Evolutionary conservation across 1,139 yeast species (phyloP).

Genomic region (Pichia terricola): DNA sequence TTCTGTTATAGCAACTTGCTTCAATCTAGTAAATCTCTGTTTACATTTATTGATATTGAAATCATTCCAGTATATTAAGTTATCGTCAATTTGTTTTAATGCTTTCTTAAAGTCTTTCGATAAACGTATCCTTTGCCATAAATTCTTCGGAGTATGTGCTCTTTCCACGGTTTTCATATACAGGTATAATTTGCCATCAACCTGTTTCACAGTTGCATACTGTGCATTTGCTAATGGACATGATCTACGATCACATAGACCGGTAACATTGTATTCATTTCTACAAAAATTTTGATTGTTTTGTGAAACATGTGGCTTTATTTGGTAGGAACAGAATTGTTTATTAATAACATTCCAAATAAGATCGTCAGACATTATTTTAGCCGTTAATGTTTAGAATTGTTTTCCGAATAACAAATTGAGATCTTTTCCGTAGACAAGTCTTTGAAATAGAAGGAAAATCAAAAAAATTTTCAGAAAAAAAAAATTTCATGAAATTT

Average conservation of each 20-base stretch:
- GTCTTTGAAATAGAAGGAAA: too few species aligned
- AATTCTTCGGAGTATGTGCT: conserved; percentile 84
- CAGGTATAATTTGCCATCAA: conserved; percentile 79
- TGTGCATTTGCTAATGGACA: conserved; percentile 95
- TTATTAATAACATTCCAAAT: conserved; percentile 56
- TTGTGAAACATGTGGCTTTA: conserved; percentile 34
- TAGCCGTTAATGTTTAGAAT: too few species aligned
- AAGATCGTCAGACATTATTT: conserved; percentile 21
- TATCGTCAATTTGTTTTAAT: conserved; percentile 76
- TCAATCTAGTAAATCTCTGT: conserved; percentile 86
- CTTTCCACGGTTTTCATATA: conserved; percentile 98
- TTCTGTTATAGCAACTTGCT: conserved; percentile 95
- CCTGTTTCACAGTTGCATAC: conserved; percentile 86
- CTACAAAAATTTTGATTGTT: conserved; percentile 50
- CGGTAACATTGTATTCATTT: conserved; percentile 58
- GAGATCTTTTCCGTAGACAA: too few species aligned
- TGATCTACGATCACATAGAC: conserved; percentile 84
- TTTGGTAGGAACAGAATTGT: conserved; percentile 52
- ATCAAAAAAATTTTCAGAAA: too few species aligned
- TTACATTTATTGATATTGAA: conserved; percentile 88
- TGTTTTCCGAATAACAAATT: too few species aligned
- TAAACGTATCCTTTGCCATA: conserved; percentile 90
- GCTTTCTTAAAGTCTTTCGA: conserved; percentile 86
- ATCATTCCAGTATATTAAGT: conserved; percentile 87
- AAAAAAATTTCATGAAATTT: too few species aligned